These are phyloP conservation scores for Arabis alpina DNA, from an alignment of 345 rosid species.

Conservation along the genomic window DNA sequence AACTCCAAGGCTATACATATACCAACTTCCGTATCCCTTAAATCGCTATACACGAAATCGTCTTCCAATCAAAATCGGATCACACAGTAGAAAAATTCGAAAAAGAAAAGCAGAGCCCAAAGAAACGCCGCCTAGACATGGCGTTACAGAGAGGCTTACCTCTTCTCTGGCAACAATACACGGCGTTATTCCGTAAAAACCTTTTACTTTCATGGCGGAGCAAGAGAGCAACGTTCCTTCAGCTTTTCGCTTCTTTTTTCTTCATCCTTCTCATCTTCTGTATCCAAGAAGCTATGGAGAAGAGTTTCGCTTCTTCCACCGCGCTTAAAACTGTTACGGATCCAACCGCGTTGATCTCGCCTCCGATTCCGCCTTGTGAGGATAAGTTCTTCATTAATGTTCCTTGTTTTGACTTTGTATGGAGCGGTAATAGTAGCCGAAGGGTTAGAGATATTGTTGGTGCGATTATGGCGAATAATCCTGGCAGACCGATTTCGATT, in stretches of 20 bases:
- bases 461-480: slow-evolving; percentile 68
- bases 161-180: slow-evolving; percentile 66
- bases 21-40: not conserved
- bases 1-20: slow-evolving; percentile 1
- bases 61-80: slow-evolving; percentile 23
- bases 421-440: slow-evolving; percentile 74
- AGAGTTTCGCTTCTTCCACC: slow-evolving; percentile 51
- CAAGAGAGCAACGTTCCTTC: slow-evolving; percentile 77
- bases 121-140: slow-evolving; percentile 35
- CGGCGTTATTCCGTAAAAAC: slow-evolving; percentile 69
- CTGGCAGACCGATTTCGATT: slow-evolving; percentile 61
- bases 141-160: slow-evolving; percentile 54
- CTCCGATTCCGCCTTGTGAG: slow-evolving; percentile 85
- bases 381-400: slow-evolving; percentile 58
- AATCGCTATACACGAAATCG: not conserved
- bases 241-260: slow-evolving; percentile 86
- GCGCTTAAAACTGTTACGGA: slow-evolving; percentile 49
- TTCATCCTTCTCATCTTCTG: slow-evolving; percentile 85
- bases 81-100: slow-evolving; percentile 24
- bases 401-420: slow-evolving; percentile 82
- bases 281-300: slow-evolving; percentile 58
- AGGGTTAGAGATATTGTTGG: slow-evolving; percentile 44
- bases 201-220: slow-evolving; percentile 85
- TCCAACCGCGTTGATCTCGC: slow-evolving; percentile 55
- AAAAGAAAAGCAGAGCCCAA: slow-evolving; percentile 1